These are phyloP conservation scores for Talaromyces amestolkiae DNA, from an alignment of 2,329 filamentous ascomycete species.

Conservation along the genomic window DNA sequence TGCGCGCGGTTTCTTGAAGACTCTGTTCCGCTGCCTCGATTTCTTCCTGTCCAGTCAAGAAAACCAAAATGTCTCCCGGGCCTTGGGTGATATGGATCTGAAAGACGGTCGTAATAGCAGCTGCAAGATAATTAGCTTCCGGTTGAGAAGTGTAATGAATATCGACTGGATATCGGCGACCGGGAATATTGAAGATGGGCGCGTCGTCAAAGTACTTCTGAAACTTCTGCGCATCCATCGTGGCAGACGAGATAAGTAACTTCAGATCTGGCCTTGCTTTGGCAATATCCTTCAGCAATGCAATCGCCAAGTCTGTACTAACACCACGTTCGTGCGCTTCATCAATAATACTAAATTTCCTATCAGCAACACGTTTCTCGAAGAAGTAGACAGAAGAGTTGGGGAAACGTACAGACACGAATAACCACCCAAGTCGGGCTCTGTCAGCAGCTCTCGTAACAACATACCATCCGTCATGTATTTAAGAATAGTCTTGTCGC, in stretches of 20 bases:
- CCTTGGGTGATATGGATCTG: slow-evolving; percentile 89
- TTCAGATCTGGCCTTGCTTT: slow-evolving; percentile 81
- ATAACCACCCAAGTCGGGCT: slow-evolving; percentile 78
- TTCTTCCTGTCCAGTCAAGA: slow-evolving; percentile 93
- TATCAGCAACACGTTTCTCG: neutral
- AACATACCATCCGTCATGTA: slow-evolving; percentile 99
- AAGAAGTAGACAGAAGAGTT: neutral
- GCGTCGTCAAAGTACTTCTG: slow-evolving; percentile 87
- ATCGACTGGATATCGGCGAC: slow-evolving; percentile 82
- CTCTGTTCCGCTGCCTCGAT: slow-evolving; percentile 85
- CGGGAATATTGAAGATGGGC: slow-evolving; percentile 92
- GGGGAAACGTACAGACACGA: slow-evolving; percentile 30
- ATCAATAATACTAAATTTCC: slow-evolving; percentile 71
- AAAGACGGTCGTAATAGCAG: slow-evolving; percentile 88
- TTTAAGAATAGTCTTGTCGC: slow-evolving; percentile 85
- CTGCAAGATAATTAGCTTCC: slow-evolving; percentile 89
- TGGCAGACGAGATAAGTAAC: slow-evolving; percentile 88
- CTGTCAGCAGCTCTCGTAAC: slow-evolving; percentile 82
- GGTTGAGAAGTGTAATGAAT: slow-evolving; percentile 88
- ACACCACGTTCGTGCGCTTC: slow-evolving; percentile 95
- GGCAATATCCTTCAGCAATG: slow-evolving; percentile 83
- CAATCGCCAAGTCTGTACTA: slow-evolving; percentile 84
- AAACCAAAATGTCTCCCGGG: slow-evolving; percentile 86
- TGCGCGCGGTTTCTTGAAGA: slow-evolving; percentile 79
- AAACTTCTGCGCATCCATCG: slow-evolving; percentile 91